Conservation (phyloP, 2,329 filamentous ascomycete genomes). For the Sarocladiaceae sp. region DNA sequence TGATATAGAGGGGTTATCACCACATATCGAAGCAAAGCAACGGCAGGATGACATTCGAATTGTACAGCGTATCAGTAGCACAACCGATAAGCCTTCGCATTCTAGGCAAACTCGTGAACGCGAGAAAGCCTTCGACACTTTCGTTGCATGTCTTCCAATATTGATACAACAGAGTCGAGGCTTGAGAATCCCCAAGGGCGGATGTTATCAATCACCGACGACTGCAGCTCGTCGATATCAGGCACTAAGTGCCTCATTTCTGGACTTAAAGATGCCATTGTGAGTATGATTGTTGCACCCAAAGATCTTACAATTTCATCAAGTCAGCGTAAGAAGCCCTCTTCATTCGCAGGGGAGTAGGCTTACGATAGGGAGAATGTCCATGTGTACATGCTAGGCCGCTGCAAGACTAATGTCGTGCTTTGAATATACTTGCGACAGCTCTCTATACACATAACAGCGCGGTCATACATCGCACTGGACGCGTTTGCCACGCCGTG, state of each 20-base stretch:
- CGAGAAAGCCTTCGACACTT: conserved; percentile 18
- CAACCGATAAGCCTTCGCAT: too few relatives aligned
- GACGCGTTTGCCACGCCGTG: conserved; percentile 14
- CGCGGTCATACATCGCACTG: conserved; percentile 20
- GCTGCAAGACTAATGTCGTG: conserved; percentile 19
- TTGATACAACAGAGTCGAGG: conserved; percentile 21
- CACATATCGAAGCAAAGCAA: too few relatives aligned
- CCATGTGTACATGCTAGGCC: conserved; percentile 27
- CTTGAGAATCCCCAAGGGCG: conserved; percentile 22
- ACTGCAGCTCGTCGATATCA: conserved; percentile 24
- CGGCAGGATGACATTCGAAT: too few relatives aligned
- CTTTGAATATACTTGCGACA: conserved; percentile 23
- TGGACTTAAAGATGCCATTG: conserved; percentile 22
- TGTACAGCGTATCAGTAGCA: too few relatives aligned
- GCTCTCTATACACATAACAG: conserved; percentile 23
- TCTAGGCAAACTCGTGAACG: conserved; percentile 10
- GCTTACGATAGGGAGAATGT: conserved; percentile 26
- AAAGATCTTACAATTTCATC: conserved; percentile 18
- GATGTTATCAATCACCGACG: conserved; percentile 20
- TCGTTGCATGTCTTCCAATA: conserved; percentile 22
- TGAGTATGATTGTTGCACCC: conserved; percentile 24
- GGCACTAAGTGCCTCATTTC: conserved; percentile 20
- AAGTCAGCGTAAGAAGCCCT: background rate
- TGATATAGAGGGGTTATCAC: too few relatives aligned
- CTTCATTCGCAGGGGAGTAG: background rate